Conservation (phyloP, 345 rosid species). For the Draba incana region DNA sequence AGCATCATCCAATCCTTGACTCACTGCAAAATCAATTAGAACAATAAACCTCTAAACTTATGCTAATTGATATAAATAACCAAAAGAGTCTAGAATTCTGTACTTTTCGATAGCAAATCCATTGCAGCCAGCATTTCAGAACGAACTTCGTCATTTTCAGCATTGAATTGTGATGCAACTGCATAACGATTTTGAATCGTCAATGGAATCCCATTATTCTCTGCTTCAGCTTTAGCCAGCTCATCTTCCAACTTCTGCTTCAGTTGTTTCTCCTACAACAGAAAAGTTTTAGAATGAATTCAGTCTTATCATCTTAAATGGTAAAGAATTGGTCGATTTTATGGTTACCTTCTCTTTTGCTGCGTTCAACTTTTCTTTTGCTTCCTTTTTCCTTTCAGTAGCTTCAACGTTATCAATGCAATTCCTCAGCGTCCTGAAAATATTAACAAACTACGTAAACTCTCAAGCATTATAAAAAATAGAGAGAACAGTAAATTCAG, state of each 20-base stretch:
- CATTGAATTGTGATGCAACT: conserved; percentile 52
- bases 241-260: conserved; percentile 60
- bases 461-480: not conserved
- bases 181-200: conserved; percentile 54
- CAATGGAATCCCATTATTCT: conserved; percentile 52
- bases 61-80: conserved; percentile 2
- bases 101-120: conserved; percentile 52
- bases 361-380: conserved; percentile 49
- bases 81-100: conserved; percentile 18
- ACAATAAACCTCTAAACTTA: not conserved
- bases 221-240: conserved; percentile 56
- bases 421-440: conserved; percentile 47
- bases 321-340: not conserved
- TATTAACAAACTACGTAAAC: not conserved
- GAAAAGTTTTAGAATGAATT: not conserved
- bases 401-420: conserved; percentile 60
- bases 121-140: conserved; percentile 51
- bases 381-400: conserved; percentile 53
- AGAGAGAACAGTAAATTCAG: not conserved
- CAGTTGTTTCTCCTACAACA: conserved; percentile 60
- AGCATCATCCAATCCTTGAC: conserved; percentile 60
- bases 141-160: conserved; percentile 54
- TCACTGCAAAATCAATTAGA: conserved; percentile 41
- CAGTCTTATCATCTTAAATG: not conserved
- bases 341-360: conserved; percentile 63